A percentile compares a stretch with the other conserved stretches of the same genome.
Conservation (phyloP, 129 eudicot genomes). For the Heracleum sosnowskyi region DNA sequence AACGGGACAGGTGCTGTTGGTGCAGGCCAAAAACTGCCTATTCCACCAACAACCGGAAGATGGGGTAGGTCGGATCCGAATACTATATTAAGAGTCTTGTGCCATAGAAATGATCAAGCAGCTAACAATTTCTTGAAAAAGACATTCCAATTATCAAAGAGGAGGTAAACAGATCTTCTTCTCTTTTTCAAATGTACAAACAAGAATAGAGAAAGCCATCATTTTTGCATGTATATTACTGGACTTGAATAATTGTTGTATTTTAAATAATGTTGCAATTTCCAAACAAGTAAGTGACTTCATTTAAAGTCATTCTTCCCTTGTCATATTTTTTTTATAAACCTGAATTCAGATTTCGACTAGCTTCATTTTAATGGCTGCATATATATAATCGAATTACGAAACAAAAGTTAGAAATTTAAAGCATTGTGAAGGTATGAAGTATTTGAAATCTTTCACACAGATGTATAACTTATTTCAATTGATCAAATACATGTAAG, state of each 20-base stretch:
- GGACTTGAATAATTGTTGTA: neutral
- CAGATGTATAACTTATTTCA: neutral
- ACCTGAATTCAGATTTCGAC: neutral
- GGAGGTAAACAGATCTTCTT: slow-evolving; percentile 23
- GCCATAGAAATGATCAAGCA: slow-evolving; percentile 62
- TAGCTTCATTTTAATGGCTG: neutral
- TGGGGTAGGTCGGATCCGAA: slow-evolving; percentile 89
- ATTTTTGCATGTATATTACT: slow-evolving; percentile 2
- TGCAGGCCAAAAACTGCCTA: slow-evolving; percentile 48
- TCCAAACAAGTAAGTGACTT: neutral
- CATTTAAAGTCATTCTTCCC: neutral
- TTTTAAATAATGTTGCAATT: neutral
- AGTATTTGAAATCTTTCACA: neutral
- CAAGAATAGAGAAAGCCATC: neutral
- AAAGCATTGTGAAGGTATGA: neutral
- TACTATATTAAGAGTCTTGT: slow-evolving; percentile 74
- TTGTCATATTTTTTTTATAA: neutral
- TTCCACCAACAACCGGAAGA: slow-evolving; percentile 88
- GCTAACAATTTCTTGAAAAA: slow-evolving; percentile 69
- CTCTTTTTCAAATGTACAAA: neutral
- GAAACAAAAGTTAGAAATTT: too few relatives aligned
- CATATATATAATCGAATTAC: neutral
- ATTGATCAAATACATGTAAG: neutral
- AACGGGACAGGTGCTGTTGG: slow-evolving; percentile 51
- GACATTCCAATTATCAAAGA: slow-evolving; percentile 74